Evolutionary conservation across 208 protist genomes (phyloP).

Genomic region (Leishmania lainsoni): DNA sequence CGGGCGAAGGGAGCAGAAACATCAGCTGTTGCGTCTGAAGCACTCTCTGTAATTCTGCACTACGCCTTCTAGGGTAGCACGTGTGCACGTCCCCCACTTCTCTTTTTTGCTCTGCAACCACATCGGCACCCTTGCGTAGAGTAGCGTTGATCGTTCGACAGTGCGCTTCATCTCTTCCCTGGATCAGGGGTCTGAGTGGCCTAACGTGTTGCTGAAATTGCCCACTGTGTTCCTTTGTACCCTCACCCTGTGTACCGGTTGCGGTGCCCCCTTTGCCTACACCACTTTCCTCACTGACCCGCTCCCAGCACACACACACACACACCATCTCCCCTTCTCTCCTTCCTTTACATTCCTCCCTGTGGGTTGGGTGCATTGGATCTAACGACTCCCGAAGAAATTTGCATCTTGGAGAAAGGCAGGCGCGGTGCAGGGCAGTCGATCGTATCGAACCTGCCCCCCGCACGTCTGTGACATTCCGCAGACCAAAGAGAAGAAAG

Average conservation of each 20-base stretch:
- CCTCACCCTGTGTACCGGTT: not conserved
- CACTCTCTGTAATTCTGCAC: not conserved
- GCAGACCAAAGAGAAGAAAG: not conserved
- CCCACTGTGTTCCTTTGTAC: not conserved
- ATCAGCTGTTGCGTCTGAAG: slow-evolving; percentile 7
- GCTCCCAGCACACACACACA: not conserved
- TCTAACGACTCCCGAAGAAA: not conserved
- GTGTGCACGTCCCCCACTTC: not conserved
- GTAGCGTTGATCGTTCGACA: not conserved
- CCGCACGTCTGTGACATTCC: not conserved
- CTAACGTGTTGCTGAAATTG: not conserved
- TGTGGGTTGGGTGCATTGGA: not conserved
- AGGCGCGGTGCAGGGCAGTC: not conserved
- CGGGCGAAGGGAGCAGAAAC: slow-evolving; percentile 18
- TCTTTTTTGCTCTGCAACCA: not conserved
- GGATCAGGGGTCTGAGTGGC: no score
- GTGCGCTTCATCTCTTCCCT: not conserved
- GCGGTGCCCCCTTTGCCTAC: not conserved
- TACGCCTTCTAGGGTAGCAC: not conserved
- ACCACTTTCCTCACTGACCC: not conserved
- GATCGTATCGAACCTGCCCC: not conserved
- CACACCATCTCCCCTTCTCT: not conserved
- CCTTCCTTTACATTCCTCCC: not conserved
- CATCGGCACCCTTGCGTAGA: not conserved
- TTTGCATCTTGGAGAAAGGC: not conserved